Evolutionary conservation across 2,329 filamentous ascomycete genomes (phyloP).

Genomic region (Ceratocystis ficicola): DNA sequence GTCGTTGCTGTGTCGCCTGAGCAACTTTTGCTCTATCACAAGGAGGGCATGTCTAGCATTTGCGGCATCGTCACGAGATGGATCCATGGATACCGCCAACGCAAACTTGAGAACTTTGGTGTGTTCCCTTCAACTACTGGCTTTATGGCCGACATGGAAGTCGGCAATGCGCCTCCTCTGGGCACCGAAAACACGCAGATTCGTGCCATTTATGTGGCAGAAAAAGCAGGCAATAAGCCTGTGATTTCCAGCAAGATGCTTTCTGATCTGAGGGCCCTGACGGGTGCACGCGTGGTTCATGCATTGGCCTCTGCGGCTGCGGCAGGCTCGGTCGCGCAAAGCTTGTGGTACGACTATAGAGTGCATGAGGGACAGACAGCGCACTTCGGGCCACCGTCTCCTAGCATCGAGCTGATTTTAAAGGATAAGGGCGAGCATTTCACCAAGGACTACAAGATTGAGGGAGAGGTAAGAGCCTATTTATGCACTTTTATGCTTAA

Average conservation of each 20-base stretch:
- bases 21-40: slow-evolving; percentile 19
- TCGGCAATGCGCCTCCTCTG: slow-evolving; percentile 46
- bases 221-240: slow-evolving; percentile 54
- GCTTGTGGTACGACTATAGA: slow-evolving; percentile 77
- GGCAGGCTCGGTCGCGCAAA: slow-evolving; percentile 83
- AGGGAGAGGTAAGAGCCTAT: slow-evolving; percentile 46
- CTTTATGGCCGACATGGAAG: slow-evolving; percentile 29
- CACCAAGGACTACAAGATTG: slow-evolving; percentile 49
- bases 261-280: slow-evolving; percentile 71
- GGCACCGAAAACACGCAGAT: slow-evolving; percentile 52
- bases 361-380: slow-evolving; percentile 34
- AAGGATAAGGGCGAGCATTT: slow-evolving; percentile 48
- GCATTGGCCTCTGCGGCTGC: slow-evolving; percentile 70
- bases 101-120: slow-evolving; percentile 55
- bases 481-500: background rate
- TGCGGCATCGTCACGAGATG: slow-evolving; percentile 54
- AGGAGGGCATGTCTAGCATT: slow-evolving; percentile 5
- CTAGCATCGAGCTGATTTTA: slow-evolving; percentile 65
- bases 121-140: slow-evolving; percentile 54
- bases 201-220: slow-evolving; percentile 68
- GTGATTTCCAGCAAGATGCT: slow-evolving; percentile 56
- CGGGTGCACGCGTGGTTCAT: slow-evolving; percentile 69
- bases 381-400: slow-evolving; percentile 75
- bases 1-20: slow-evolving; percentile 67
- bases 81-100: slow-evolving; percentile 59